Evolutionary conservation across 2,329 filamentous ascomycete genomes (phyloP).

Genomic region (Fusarium chlamydosporum): DNA sequence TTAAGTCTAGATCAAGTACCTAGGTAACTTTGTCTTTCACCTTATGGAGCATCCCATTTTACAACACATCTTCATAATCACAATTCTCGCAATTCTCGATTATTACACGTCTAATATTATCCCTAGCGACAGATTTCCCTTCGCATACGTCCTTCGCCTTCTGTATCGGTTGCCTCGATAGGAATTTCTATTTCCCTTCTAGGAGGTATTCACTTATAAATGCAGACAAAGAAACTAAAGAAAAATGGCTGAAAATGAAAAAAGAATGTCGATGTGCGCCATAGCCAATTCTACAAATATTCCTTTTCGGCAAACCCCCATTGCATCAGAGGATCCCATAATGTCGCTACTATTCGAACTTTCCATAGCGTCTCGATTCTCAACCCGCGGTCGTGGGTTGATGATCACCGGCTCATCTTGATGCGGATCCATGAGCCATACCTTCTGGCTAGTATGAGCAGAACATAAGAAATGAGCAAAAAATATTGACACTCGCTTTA

Average conservation of each 20-base stretch:
- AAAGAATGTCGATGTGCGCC: neutral
- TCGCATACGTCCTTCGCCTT: neutral
- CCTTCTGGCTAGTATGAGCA: neutral
- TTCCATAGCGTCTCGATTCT: neutral
- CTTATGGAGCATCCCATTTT: neutral
- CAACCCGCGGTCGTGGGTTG: neutral
- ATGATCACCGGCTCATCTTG: conserved; percentile 1
- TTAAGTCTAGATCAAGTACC: neutral
- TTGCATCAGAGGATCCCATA: neutral
- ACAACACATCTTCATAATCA: conserved; percentile 6
- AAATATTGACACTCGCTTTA: conserved; percentile 8
- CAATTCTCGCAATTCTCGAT: neutral
- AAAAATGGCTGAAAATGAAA: neutral
- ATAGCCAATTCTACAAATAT: conserved; percentile 2
- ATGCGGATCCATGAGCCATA: conserved; percentile 7
- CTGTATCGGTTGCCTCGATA: neutral
- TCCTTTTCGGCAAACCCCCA: neutral
- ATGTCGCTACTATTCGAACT: neutral
- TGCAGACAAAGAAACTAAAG: neutral
- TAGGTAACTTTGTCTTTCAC: neutral
- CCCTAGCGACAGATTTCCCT: neutral
- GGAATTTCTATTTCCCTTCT: neutral
- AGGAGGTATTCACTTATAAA: conserved; percentile 4
- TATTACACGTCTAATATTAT: neutral
- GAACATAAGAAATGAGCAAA: conserved; percentile 4